A percentile compares a stretch with the other conserved stretches of the same genome.
phyloP scores from a whole-genome alignment of 345 rosid species.

The Linum usitatissimum region DNA sequence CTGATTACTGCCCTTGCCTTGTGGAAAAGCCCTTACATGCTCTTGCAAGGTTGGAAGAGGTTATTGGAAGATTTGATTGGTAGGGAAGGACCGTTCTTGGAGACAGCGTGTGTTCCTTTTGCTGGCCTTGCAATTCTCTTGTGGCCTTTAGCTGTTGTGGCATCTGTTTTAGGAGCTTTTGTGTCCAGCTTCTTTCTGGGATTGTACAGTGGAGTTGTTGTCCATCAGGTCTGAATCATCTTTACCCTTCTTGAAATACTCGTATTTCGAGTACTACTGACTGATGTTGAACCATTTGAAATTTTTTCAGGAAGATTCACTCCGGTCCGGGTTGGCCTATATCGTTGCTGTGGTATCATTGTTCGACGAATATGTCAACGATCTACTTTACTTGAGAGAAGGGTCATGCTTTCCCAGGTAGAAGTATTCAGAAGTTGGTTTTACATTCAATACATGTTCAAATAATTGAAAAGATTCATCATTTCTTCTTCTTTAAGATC shows the following conservation, averaged over 20 bases:
- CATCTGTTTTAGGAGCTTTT: constrained; percentile 44
- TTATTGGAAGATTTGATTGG: constrained; percentile 78
- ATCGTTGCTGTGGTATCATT: constrained; percentile 52
- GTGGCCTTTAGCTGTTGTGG: constrained; percentile 80
- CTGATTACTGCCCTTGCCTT: constrained; percentile 51
- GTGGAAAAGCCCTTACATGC: constrained; percentile 78
- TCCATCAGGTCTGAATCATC: constrained; percentile 47
- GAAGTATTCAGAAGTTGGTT: not conserved
- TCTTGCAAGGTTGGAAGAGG: constrained; percentile 80
- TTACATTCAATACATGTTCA: not conserved
- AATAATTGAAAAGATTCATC: not conserved
- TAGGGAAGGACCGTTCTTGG: constrained; percentile 82
- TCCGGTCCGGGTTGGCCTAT: constrained; percentile 53
- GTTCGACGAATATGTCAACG: constrained; percentile 75
- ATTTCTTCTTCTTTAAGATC: not conserved
- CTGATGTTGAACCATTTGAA: not conserved
- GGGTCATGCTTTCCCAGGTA: constrained; percentile 83
- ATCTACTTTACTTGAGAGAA: constrained; percentile 65
- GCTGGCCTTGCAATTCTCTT: constrained; percentile 71
- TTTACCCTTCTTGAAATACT: not conserved
- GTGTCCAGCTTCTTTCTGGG: constrained; percentile 63
- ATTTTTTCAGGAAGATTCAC: constrained; percentile 61
- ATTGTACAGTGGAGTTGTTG: constrained; percentile 53
- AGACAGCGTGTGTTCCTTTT: constrained; percentile 80
- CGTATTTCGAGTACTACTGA: not conserved